phyloP scores from a whole-genome alignment of 1,139 yeast genomes.

The Saccharomycopsis phalli region DNA sequence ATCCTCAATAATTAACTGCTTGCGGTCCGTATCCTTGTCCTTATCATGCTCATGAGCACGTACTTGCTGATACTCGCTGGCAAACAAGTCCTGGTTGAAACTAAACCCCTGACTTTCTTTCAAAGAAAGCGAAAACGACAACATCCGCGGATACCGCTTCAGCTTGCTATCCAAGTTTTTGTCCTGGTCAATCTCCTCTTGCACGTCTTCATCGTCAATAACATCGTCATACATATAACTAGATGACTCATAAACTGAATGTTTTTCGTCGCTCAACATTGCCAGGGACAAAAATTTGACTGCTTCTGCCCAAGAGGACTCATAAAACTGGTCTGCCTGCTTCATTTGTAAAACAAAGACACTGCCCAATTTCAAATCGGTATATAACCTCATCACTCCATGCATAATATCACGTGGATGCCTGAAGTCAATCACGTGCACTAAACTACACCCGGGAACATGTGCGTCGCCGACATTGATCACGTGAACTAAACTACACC shows the following conservation, averaged over 20 bases:
- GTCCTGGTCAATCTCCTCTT: neutral
- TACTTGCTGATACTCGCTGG: conserved; percentile 55
- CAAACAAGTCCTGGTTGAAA: conserved; percentile 69
- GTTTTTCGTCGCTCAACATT: conserved; percentile 55
- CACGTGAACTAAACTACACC: no score
- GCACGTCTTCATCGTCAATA: conserved; percentile 3
- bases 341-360: no score
- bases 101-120: conserved; percentile 65
- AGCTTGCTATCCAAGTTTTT: neutral
- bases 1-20: neutral
- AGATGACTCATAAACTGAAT: conserved; percentile 44
- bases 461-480: no score
- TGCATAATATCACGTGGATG: no score
- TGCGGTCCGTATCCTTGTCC: conserved; percentile 25
- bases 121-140: conserved; percentile 29
- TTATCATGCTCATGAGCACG: conserved; percentile 22
- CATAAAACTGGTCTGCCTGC: no score
- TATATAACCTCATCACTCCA: no score
- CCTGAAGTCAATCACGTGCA: no score
- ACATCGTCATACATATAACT: conserved; percentile 2
- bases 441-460: no score
- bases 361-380: no score
- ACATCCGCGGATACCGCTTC: neutral
- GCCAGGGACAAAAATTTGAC: conserved; percentile 51
- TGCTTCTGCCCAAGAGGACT: conserved; percentile 51